These are phyloP conservation scores for Colletotrichum tropicale DNA, from an alignment of 2,329 filamentous ascomycete species.

Conservation along the genomic window DNA sequence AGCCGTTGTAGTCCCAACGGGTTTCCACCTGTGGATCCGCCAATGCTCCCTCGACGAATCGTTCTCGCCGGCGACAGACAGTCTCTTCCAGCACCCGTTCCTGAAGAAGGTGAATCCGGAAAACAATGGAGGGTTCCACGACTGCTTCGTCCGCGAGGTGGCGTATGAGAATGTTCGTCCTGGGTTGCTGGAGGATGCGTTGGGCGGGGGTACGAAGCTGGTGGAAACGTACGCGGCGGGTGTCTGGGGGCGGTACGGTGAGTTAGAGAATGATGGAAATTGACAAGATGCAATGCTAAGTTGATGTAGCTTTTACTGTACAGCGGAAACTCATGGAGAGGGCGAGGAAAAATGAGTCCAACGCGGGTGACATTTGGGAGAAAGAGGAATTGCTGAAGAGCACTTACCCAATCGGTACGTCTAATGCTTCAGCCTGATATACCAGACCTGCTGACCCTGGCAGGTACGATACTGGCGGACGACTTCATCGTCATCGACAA, in stretches of 20 bases:
- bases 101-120: background rate
- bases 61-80: background rate
- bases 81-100: conserved; percentile 1
- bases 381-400: background rate
- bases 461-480: conserved; percentile 16
- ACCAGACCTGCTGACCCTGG: background rate
- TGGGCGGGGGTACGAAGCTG: background rate
- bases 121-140: background rate
- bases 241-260: conserved; percentile 20
- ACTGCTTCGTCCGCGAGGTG: conserved; percentile 2
- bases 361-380: conserved; percentile 2
- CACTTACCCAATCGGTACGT: background rate
- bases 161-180: background rate
- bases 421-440: too few relatives aligned
- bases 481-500: conserved; percentile 20
- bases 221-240: conserved; percentile 13
- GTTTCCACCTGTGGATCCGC: conserved; percentile 20
- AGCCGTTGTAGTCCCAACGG: background rate
- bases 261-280: background rate
- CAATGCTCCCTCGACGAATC: conserved; percentile 6
- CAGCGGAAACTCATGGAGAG: conserved; percentile 6
- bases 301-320: background rate
- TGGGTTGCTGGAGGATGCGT: conserved; percentile 11
- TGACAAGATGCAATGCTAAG: background rate
- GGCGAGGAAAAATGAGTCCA: background rate